Conservation (phyloP, 2,329 filamentous ascomycete genomes). For the Penicillium corylophilum region DNA sequence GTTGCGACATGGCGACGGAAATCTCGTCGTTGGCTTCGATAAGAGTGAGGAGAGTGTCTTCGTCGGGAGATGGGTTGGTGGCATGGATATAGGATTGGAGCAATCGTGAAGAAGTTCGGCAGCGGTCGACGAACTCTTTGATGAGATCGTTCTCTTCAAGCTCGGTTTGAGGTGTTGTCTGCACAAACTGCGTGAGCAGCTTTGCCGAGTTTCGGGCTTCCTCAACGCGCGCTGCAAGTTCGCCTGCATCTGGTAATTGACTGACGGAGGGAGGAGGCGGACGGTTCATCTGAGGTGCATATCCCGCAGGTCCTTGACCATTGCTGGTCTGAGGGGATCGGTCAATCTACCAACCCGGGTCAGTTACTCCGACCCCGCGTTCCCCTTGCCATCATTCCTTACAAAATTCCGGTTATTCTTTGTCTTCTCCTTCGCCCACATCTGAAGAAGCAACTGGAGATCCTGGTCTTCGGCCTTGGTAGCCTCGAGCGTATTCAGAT, state of each 20-base stretch:
- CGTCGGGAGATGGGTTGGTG: conserved; percentile 77
- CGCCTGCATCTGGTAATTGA: conserved; percentile 63
- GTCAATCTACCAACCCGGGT: conserved; percentile 5
- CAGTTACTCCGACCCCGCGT: background rate
- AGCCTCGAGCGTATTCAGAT: conserved; percentile 72
- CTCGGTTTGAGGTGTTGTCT: conserved; percentile 76
- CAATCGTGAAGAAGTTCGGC: conserved; percentile 73
- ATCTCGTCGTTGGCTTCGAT: conserved; percentile 95
- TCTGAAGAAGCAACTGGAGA: conserved; percentile 67
- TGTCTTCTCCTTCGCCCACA: conserved; percentile 88
- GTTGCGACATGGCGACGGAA: conserved; percentile 75
- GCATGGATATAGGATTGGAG: conserved; percentile 83
- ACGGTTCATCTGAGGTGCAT: background rate
- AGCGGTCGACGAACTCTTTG: conserved; percentile 86
- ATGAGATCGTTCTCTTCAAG: conserved; percentile 82
- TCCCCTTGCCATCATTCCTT: background rate
- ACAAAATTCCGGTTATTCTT: conserved; percentile 53
- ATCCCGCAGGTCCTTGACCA: background rate
- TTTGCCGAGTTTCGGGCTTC: conserved; percentile 89
- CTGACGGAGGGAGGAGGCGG: background rate
- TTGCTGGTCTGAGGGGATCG: conserved; percentile 5
- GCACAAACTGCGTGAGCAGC: conserved; percentile 85
- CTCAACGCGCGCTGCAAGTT: conserved; percentile 79
- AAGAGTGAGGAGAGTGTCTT: conserved; percentile 87
- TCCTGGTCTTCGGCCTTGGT: conserved; percentile 74